Evolutionary conservation across 23 red algal species (phyloP), one percentile per base, ranked within the genome.

Genomic region (Gracilaria vermiculophylla): DNA sequence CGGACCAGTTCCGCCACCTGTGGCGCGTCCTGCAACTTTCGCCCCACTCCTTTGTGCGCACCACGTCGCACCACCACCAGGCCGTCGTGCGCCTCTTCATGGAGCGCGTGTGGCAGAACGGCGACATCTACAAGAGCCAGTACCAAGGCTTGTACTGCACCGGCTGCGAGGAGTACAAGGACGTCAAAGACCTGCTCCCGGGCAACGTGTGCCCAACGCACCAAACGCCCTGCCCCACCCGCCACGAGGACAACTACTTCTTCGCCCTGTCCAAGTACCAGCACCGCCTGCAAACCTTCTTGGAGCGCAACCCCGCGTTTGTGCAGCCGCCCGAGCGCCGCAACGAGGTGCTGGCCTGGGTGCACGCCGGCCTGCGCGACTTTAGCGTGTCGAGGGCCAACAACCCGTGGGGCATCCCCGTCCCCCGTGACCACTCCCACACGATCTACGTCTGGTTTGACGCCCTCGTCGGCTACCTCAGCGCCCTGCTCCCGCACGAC

Each of bases 401-500:
- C 82, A 99, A 95, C 49, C 83, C 88, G 9, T 99, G 97, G 97
- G 97, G 97, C 7, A 95, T 99, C 62, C 92, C 89, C 5, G 93
- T 95, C 19, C 97, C 97, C 11, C 58, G 84, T 41, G 97, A 99
- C 66, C 41, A 90, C 10, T 19, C 39, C 47, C 97, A 99, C 41
- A 96, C 97, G 19, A 77, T 99, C 33, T 99, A 99, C 45, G 97
- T 99, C 11, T 99, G 97, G 97, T 99, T 99, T 84, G 97, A 99
- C 66, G 97, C 97, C 12, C 83, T 99, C 34, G 65, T 94, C 32
- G 97, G 97, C 36, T 99, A 99, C 62, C 43, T 99, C 19, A 90
- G 88, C 34, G 83, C 82, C 20, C 78, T 99, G 24, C 64, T 95
- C 12, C 73, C 76, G 1, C 66, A 91, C 24, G 73, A n/a, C n/a